Evolutionary conservation across 2,329 filamentous ascomycete genomes (phyloP).

Genomic region (Sclerotinia sclerotiorum): DNA sequence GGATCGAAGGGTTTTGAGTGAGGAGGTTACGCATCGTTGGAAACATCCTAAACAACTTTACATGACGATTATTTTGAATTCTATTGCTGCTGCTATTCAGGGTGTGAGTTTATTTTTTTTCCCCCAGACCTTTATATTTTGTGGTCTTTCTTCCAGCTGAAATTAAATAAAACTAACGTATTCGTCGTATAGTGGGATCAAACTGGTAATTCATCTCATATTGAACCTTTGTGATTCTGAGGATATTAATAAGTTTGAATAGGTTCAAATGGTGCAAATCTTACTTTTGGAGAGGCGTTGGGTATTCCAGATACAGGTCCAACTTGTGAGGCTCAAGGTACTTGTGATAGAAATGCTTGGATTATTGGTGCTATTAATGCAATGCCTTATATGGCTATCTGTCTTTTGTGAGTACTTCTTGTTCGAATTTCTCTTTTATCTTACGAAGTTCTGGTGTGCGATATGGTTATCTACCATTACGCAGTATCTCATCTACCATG

Average conservation of each 20-base stretch:
- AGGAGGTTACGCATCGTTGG: constrained; percentile 69
- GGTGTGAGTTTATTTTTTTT: constrained; percentile 41
- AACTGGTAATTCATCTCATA: constrained; percentile 7
- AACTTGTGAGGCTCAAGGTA: constrained; percentile 26
- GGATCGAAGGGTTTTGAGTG: constrained; percentile 61
- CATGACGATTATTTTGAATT: constrained; percentile 66
- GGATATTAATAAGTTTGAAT: constrained; percentile 37
- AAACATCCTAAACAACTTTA: constrained; percentile 61
- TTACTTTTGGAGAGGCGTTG: constrained; percentile 48
- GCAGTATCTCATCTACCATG: not conserved
- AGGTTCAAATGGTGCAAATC: constrained; percentile 50
- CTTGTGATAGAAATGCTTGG: constrained; percentile 51
- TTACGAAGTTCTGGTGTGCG: not conserved
- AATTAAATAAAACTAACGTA: not conserved
- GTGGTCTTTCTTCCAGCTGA: constrained; percentile 24
- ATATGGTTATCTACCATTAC: not conserved
- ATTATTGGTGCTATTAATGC: constrained; percentile 60
- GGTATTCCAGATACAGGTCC: constrained; percentile 42
- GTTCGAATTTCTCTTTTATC: not conserved
- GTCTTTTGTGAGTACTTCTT: constrained; percentile 46
- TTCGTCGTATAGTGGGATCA: constrained; percentile 22
- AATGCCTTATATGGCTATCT: constrained; percentile 46
- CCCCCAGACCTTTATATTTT: accelerated
- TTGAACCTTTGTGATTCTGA: not conserved
- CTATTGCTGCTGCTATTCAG: constrained; percentile 68